Evolutionary conservation across 495 filamentous ascomycete genomes (phyloP), one percentile per base, ranked within the genome.

Genomic region (Penicillium salamii): DNA sequence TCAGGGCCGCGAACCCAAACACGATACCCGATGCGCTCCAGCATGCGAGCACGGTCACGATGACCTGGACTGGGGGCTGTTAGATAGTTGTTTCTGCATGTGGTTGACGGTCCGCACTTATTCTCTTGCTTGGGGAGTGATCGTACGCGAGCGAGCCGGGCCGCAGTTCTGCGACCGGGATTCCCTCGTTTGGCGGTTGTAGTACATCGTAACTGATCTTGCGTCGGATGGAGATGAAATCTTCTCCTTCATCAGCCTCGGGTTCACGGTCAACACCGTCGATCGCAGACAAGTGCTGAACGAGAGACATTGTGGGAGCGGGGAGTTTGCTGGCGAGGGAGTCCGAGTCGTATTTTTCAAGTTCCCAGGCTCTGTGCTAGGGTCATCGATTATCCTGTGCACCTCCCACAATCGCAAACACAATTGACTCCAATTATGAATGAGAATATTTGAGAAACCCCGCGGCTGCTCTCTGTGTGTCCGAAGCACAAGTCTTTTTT

Each of bases 1-100:
- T 90, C 39, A 90, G 67, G 5, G 86, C 86, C 3, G 86, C 85
- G 65, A 85, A 90, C 5, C 86, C 86, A 62, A 89, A 90, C 4
- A 88, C 83, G 43, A 87, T 75, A 1, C 86, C 86, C 3, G 86
- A 79, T 5, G 82, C 80, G 42, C 83, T 69, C 54, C 85, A 81
- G 59, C 83, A 86, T 49, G 81, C 81, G 11, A 85, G 54, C 5
- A 84, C 72, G 1, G 82, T 83, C 35, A 76, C 63, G 14, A 64
- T 54, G 1, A 88, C 81, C 66, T 87, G 84, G 21, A 71, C 80
- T 84, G 36, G 5, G 24, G 5, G 7, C n/a, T 24, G 5, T 38
- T 8, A 52, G 39, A 39, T 19, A 9, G 5, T 39, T 34, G 42
- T 34, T 12, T 49, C 65, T 13, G 12, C 3, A 2, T 18, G 3